A percentile compares a stretch with the other conserved stretches of the same genome.
phyloP scores from a whole-genome alignment of 768 basidiomycete genomes.

The Phlebiopsis flavidoalba region DNA sequence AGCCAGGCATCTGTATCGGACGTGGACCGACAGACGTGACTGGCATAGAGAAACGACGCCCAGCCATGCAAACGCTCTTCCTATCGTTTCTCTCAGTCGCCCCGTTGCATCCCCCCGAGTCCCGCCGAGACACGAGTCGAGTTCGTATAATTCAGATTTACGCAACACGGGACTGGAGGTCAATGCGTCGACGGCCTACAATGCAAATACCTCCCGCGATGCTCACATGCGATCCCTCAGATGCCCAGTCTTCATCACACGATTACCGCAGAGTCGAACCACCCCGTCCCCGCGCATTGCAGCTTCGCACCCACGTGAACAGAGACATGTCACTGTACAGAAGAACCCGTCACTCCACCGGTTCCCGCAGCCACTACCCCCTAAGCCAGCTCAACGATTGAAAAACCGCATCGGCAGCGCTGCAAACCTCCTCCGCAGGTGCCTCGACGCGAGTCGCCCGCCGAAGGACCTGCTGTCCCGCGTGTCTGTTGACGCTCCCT shows the following conservation, averaged over 20 bases:
- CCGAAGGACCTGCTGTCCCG: slow-evolving; percentile 1
- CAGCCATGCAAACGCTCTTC: not conserved
- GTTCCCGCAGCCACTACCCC: not conserved
- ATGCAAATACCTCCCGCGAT: too few relatives aligned
- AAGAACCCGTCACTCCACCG: not conserved
- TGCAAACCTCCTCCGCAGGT: not conserved
- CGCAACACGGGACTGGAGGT: not conserved
- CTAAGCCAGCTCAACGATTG: not conserved
- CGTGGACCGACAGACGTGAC: not conserved
- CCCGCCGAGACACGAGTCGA: not conserved
- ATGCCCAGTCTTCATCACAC: too few relatives aligned
- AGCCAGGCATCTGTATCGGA: not conserved
- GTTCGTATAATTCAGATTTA: not conserved
- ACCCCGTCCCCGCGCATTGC: too few relatives aligned
- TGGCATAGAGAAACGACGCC: not conserved
- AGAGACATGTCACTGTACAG: too few relatives aligned
- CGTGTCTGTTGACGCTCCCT: slow-evolving; percentile 2
- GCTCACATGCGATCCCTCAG: too few relatives aligned
- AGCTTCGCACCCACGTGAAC: too few relatives aligned
- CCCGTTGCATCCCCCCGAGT: not conserved
- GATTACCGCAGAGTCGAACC: too few relatives aligned
- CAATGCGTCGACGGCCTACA: not conserved
- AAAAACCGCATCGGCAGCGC: not conserved
- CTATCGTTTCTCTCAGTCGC: not conserved
- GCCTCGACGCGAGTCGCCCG: not conserved